Conservation (phyloP, 495 filamentous ascomycete species). For the Aspergillus conjunctus region DNA sequence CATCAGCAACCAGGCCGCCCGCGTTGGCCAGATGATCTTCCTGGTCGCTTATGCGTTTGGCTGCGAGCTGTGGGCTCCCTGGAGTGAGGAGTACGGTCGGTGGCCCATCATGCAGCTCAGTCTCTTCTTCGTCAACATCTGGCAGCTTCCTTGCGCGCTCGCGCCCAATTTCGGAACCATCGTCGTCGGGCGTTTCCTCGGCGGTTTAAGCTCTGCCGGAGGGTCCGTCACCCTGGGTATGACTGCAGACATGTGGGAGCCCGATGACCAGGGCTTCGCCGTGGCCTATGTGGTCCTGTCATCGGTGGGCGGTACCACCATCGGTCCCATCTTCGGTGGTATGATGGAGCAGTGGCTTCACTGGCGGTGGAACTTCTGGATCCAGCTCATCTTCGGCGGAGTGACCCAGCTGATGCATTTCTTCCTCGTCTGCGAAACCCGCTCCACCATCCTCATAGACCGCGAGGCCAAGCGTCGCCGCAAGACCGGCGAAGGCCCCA, state of each 20-base stretch:
- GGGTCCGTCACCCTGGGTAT: slow-evolving; percentile 82
- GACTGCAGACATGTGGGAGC: slow-evolving; percentile 78
- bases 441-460: slow-evolving; percentile 67
- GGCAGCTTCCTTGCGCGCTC: slow-evolving; percentile 70
- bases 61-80: slow-evolving; percentile 82
- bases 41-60: slow-evolving; percentile 76
- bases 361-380: slow-evolving; percentile 84
- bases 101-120: slow-evolving; percentile 72
- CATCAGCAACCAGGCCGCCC: slow-evolving; percentile 65
- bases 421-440: slow-evolving; percentile 68
- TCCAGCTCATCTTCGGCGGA: slow-evolving; percentile 75
- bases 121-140: slow-evolving; percentile 72
- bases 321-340: slow-evolving; percentile 80
- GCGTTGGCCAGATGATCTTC: slow-evolving; percentile 70
- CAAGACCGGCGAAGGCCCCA: slow-evolving; percentile 52
- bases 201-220: slow-evolving; percentile 72
- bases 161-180: slow-evolving; percentile 70
- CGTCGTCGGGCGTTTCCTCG: slow-evolving; percentile 65
- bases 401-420: slow-evolving; percentile 66
- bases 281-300: slow-evolving; percentile 76
- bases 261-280: slow-evolving; percentile 65
- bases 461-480: slow-evolving; percentile 65
- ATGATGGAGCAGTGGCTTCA: slow-evolving; percentile 64
- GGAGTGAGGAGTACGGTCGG: slow-evolving; percentile 78
- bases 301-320: slow-evolving; percentile 71